Evolutionary conservation across 164 flowering plant species (phyloP), one percentile per base, ranked within the genome.

Genomic region (Macadamia integrifolia): DNA sequence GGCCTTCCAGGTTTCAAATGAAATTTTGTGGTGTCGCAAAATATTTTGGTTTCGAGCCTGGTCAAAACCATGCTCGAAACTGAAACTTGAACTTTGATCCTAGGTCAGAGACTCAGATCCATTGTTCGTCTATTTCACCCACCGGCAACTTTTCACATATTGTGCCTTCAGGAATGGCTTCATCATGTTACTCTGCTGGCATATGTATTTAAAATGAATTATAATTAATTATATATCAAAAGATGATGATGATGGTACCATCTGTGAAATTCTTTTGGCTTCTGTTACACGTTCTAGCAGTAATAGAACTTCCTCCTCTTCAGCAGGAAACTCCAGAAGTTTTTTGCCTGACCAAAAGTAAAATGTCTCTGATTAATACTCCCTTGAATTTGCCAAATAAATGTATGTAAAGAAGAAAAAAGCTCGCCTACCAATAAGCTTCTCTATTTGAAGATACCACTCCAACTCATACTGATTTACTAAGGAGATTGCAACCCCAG

Each of bases 401-500:
- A 31, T 17, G 17, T 35, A 6, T 23, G 23, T 23, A 23, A 23
- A 15, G 17, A 18, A 49, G 6, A 55, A 60, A 17, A 46, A 29
- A n/a, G 11, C 48, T 5, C 5, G 8, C 83, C 14, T 74, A 88
- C 92, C 88, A 61, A 89, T 84, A 63, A 89, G 86, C 59, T 79
- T 87, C 76, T 94, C 98, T 74, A 94, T 92, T 73, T 84, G 95
- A 11, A 83, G 1, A 77, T 83, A 92, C 95, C 93, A 88, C 78
- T 86, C 97, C 74, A 92, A 30, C 75, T 92, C 95, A 65, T 87
- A 94, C 70, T 94, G 97, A 80, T 86, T 87, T 23, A 88, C 92
- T 23, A 94, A 73, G 17, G 97, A 94, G 71, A 94, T 86, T 12
- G 96, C 97, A 66, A 90, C 79, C 35, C 98, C 98, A 58, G 97